These are phyloP conservation scores for Neurospora tetrasperma DNA, from an alignment of 495 filamentous ascomycete species.

Conservation along the genomic window DNA sequence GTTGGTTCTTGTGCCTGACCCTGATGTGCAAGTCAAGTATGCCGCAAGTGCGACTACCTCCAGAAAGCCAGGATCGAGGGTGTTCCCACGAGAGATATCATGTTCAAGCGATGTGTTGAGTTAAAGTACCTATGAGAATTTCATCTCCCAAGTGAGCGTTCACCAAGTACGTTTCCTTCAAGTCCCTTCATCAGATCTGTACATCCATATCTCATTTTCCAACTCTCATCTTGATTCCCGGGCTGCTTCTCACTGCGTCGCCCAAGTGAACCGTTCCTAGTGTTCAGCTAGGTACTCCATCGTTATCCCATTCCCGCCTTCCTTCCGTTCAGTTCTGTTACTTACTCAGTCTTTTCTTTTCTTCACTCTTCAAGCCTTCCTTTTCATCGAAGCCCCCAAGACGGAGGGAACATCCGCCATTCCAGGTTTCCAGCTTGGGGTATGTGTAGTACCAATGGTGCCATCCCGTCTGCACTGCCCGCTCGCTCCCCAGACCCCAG, in stretches of 20 bases:
- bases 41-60: neutral
- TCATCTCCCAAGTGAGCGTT: neutral
- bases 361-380: too few relatives aligned
- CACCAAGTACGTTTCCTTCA: neutral
- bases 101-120: neutral
- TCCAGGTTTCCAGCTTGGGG: too few relatives aligned
- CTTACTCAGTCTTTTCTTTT: too few relatives aligned
- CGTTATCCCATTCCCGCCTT: too few relatives aligned
- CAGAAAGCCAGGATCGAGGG: neutral
- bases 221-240: neutral
- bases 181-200: neutral
- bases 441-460: too few relatives aligned
- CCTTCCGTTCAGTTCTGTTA: too few relatives aligned
- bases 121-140: neutral
- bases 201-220: neutral
- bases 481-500: too few relatives aligned
- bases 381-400: too few relatives aligned
- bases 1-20: neutral
- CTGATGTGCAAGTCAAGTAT: neutral
- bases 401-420: too few relatives aligned
- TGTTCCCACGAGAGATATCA: too few relatives aligned
- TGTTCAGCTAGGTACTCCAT: rapidly evolving
- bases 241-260: neutral
- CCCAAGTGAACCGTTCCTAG: too few relatives aligned
- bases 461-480: too few relatives aligned